A percentile compares a stretch with the other conserved stretches of the same genome.
These are phyloP conservation scores for Melanomma pulvis-pyrius DNA, from an alignment of 495 filamentous ascomycete genomes.

Conservation along the genomic window DNA sequence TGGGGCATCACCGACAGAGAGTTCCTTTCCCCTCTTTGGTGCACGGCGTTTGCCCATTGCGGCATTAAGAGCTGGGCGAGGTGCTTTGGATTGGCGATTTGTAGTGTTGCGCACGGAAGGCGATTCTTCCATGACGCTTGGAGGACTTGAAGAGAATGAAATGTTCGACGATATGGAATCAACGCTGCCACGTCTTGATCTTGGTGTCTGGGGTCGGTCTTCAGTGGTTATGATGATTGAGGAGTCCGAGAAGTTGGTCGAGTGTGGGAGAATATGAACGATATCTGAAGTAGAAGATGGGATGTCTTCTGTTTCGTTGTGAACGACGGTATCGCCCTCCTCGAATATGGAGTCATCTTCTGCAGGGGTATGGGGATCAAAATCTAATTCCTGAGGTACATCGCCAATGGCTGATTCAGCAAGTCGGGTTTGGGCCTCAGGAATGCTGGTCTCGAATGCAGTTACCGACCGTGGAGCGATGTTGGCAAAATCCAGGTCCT, in stretches of 20 bases:
- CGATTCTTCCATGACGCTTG: slow-evolving; percentile 27
- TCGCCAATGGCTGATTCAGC: background rate
- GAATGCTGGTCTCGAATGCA: slow-evolving; percentile 1
- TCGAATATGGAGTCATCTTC: slow-evolving; percentile 26
- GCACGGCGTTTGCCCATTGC: slow-evolving; percentile 43
- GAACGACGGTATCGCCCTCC: slow-evolving; percentile 28
- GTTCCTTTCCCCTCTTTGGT: slow-evolving; percentile 9
- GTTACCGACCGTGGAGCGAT: background rate
- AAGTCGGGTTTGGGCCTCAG: background rate
- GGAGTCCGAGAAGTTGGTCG: slow-evolving; percentile 3
- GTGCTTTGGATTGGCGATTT: slow-evolving; percentile 26
- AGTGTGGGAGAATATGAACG: background rate
- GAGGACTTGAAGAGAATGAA: slow-evolving; percentile 30
- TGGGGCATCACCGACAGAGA: slow-evolving; percentile 11
- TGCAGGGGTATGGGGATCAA: background rate
- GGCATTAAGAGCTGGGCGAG: slow-evolving; percentile 39
- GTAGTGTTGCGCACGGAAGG: slow-evolving; percentile 34
- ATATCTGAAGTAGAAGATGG: background rate
- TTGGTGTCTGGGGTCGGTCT: slow-evolving; percentile 28
- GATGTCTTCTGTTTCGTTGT: slow-evolving; percentile 20
- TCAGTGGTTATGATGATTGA: background rate
- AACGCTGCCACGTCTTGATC: slow-evolving; percentile 25
- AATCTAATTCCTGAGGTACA: background rate
- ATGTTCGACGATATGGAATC: slow-evolving; percentile 25
- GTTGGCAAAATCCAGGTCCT: background rate